phyloP scores from a whole-genome alignment of 2,329 filamentous ascomycete species.

The Colletotrichum tropicicola region DNA sequence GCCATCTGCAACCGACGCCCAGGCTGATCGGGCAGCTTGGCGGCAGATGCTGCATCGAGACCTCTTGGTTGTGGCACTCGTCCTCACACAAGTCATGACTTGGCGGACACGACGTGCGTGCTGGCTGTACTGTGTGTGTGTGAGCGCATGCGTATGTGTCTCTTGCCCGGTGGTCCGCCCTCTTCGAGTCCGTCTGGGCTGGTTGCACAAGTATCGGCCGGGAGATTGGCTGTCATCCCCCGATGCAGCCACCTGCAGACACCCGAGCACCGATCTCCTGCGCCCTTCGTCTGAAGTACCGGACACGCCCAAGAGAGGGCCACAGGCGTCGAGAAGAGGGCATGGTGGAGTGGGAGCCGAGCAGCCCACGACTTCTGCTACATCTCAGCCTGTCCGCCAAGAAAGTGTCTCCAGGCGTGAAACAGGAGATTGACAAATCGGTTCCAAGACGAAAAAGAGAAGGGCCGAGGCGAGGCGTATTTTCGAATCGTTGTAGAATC shows the following conservation, averaged over 20 bases:
- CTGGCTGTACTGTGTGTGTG: background rate
- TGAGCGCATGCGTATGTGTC: background rate
- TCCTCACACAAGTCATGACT: background rate
- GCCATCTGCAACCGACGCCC: slow-evolving; percentile 24
- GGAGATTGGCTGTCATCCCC: slow-evolving; percentile 17
- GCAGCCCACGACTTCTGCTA: background rate
- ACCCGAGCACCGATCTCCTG: slow-evolving; percentile 23
- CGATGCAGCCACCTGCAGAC: slow-evolving; percentile 24
- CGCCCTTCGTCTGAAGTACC: slow-evolving; percentile 23
- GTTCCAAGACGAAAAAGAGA: background rate
- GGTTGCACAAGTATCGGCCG: slow-evolving; percentile 6
- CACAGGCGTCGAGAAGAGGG: background rate
- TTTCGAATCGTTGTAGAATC: background rate
- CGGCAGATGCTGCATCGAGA: slow-evolving; percentile 5
- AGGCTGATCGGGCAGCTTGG: slow-evolving; percentile 26
- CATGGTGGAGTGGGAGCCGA: background rate
- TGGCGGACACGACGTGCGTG: background rate
- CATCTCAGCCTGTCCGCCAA: slow-evolving; percentile 24
- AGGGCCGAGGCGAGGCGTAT: background rate
- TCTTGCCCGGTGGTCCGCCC: background rate
- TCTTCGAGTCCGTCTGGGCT: background rate
- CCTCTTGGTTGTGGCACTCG: background rate
- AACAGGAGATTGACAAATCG: slow-evolving; percentile 24
- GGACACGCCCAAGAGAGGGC: background rate
- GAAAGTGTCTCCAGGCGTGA: slow-evolving; percentile 28